Conservation (phyloP, 495 filamentous ascomycete genomes). For the Darksidea phi region DNA sequence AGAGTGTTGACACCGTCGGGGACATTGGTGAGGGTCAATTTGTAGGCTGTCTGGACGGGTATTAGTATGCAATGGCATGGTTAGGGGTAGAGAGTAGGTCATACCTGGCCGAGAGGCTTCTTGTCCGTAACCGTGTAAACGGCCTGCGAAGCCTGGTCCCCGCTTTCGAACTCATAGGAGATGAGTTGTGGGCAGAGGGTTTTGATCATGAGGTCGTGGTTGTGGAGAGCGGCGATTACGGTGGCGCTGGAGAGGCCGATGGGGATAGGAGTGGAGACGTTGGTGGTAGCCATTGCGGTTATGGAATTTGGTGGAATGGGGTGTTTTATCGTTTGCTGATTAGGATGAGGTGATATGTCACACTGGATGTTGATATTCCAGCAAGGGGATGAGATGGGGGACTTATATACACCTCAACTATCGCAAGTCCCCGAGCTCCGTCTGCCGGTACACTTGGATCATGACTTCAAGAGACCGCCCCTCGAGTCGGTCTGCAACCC, state of each 20-base stretch:
- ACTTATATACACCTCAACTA: too few species aligned
- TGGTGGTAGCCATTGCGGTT: conserved; percentile 35
- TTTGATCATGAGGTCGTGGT: conserved; percentile 39
- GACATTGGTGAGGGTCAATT: conserved; percentile 37
- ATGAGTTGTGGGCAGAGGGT: conserved; percentile 33
- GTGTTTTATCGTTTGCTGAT: too few species aligned
- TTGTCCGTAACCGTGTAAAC: conserved; percentile 36
- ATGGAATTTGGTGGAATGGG: too few species aligned
- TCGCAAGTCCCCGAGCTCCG: too few species aligned
- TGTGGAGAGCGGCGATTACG: conserved; percentile 36
- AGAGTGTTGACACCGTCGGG: conserved; percentile 35
- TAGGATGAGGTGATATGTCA: too few species aligned
- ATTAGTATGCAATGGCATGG: background rate
- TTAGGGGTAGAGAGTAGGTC: background rate
- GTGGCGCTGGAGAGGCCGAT: conserved; percentile 8
- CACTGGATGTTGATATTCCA: too few species aligned
- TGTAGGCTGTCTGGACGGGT: conserved; percentile 33
- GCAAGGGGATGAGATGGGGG: too few species aligned
- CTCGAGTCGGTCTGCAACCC: too few species aligned
- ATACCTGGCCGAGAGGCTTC: conserved; percentile 37
- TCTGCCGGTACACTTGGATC: too few species aligned
- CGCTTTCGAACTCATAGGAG: conserved; percentile 32
- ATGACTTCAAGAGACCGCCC: too few species aligned
- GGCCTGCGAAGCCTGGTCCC: conserved; percentile 24
- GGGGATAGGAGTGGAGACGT: conserved; percentile 35